phyloP scores from a whole-genome alignment of 2,329 filamentous ascomycete species.

The Pseudogymnoascus sp. region DNA sequence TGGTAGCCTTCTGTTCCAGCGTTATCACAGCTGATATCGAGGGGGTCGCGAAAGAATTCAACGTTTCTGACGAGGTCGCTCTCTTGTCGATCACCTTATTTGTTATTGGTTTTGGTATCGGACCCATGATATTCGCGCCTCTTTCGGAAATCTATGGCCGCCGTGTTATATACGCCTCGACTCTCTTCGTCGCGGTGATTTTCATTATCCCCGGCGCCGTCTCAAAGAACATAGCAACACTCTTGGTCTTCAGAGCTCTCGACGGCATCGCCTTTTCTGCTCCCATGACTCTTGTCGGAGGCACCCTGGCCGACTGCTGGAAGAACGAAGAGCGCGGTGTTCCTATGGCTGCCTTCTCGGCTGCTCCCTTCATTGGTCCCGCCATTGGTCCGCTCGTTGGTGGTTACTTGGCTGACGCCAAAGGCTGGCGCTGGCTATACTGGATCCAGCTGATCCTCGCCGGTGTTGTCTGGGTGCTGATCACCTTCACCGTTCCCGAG shows the following conservation, averaged over 20 bases:
- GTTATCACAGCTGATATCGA: conserved; percentile 71
- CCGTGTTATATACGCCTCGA: conserved; percentile 52
- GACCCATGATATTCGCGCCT: conserved; percentile 73
- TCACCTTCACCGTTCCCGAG: conserved; percentile 83
- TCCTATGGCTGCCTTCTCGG: conserved; percentile 78
- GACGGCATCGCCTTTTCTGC: conserved; percentile 80
- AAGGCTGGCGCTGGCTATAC: conserved; percentile 77
- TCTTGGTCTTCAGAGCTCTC: conserved; percentile 68
- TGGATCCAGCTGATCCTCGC: conserved; percentile 78
- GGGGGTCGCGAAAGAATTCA: conserved; percentile 55
- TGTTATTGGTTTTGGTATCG: conserved; percentile 73
- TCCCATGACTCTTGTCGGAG: conserved; percentile 79
- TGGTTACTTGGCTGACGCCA: conserved; percentile 62
- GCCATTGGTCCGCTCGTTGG: conserved; percentile 70
- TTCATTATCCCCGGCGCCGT: conserved; percentile 78
- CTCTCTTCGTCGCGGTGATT: conserved; percentile 52
- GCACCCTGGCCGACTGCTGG: conserved; percentile 79
- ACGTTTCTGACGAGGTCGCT: conserved; percentile 63
- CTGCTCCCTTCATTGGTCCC: conserved; percentile 75
- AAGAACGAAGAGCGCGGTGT: conserved; percentile 74
- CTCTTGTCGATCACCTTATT: conserved; percentile 68
- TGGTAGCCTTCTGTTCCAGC: conserved; percentile 56
- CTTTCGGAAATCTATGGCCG: conserved; percentile 69
- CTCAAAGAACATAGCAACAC: conserved; percentile 64
- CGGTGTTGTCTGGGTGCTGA: conserved; percentile 61